These are phyloP conservation scores for Xerocomellus chrysenteron DNA, from an alignment of 768 basidiomycete genomes.

Conservation along the genomic window DNA sequence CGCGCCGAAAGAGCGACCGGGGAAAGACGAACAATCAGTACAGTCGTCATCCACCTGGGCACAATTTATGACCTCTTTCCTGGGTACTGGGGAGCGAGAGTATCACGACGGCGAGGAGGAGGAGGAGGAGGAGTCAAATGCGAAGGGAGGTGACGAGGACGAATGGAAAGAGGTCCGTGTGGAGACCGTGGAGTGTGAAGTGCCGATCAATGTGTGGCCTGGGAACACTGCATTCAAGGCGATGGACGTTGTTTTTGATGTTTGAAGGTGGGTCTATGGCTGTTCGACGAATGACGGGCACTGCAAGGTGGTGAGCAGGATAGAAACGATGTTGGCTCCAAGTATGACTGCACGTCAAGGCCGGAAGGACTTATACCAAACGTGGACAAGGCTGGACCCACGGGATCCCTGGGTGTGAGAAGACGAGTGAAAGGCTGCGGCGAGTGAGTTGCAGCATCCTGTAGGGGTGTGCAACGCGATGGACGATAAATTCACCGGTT, in stretches of 20 bases:
- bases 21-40: not conserved
- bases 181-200: conserved; percentile 94
- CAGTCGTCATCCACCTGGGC: conserved; percentile 32
- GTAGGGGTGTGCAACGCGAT: no score
- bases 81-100: conserved; percentile 43
- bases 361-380: not conserved
- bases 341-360: no score
- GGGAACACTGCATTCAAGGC: conserved; percentile 87
- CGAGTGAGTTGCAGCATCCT: no score
- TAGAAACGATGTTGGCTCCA: not conserved
- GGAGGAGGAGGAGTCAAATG: conserved; percentile 34
- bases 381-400: no score
- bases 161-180: conserved; percentile 67
- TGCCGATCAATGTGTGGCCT: conserved; percentile 85
- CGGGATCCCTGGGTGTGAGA: no score
- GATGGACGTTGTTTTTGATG: conserved; percentile 74
- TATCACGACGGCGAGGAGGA: conserved; percentile 56
- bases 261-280: conserved; percentile 35
- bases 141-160: conserved; percentile 50
- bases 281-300: not conserved
- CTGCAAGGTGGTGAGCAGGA: not conserved
- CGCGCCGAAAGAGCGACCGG: conserved; percentile 55
- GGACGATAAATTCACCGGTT: no score
- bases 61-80: conserved; percentile 41
- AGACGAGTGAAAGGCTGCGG: no score